These are phyloP conservation scores for Globisporangium spinosum DNA, from an alignment of 352 stramenopile species.

Conservation along the genomic window DNA sequence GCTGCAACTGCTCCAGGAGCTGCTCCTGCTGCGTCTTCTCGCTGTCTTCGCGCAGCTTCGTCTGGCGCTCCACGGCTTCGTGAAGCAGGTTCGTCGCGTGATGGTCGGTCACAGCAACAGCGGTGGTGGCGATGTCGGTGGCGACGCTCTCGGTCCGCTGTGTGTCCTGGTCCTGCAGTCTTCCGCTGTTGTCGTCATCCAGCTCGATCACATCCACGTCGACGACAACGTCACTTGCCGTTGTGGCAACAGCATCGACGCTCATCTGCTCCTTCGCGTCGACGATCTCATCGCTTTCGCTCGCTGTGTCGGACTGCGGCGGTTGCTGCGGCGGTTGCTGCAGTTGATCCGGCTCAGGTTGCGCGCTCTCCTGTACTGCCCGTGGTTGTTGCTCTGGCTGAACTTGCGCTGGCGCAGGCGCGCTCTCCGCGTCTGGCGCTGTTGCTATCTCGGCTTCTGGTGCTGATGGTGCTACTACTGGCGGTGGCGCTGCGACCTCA, in stretches of 20 bases:
- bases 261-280: not conserved
- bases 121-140: too few species aligned
- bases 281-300: not conserved
- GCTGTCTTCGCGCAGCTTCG: slow-evolving; percentile 8
- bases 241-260: not conserved
- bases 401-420: not conserved
- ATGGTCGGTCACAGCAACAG: not conserved
- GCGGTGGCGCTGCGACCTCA: not conserved
- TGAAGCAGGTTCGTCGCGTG: slow-evolving; percentile 21
- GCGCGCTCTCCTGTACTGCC: not conserved
- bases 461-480: too few species aligned
- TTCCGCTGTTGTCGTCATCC: not conserved
- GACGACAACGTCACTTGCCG: not conserved
- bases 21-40: not conserved
- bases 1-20: not conserved
- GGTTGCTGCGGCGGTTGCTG: not conserved
- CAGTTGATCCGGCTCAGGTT: not conserved
- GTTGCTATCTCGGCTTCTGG: not conserved
- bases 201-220: not conserved
- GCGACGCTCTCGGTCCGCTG: not conserved
- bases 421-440: not conserved
- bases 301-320: not conserved
- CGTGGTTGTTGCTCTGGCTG: not conserved
- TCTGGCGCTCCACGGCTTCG: slow-evolving; percentile 18
- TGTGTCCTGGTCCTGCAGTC: not conserved